These are phyloP conservation scores for Apiosordaria backusii DNA, from an alignment of 495 filamentous ascomycete genomes.

Conservation along the genomic window DNA sequence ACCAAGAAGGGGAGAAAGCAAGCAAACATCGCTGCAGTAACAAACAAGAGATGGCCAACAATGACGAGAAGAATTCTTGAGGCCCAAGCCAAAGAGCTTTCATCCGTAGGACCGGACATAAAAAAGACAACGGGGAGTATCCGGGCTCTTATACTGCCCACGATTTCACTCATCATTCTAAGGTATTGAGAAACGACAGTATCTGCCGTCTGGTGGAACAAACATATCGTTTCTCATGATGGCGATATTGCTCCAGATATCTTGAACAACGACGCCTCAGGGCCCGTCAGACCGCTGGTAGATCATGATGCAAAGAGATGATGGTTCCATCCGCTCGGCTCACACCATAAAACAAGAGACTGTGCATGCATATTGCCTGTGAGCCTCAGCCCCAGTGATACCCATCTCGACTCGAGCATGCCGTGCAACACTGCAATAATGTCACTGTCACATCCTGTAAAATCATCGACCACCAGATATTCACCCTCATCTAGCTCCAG, in stretches of 20 bases:
- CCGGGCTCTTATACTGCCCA: background rate
- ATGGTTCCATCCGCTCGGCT: slow-evolving; percentile 3
- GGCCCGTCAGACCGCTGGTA: background rate
- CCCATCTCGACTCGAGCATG: slow-evolving; percentile 4
- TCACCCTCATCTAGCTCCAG: background rate
- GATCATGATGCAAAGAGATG: background rate
- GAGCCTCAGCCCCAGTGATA: background rate
- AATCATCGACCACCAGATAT: background rate
- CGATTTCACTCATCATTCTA: background rate
- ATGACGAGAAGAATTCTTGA: background rate
- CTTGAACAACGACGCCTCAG: background rate
- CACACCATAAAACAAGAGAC: background rate
- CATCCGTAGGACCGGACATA: background rate
- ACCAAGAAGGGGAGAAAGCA: background rate
- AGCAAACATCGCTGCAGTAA: background rate
- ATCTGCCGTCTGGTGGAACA: background rate
- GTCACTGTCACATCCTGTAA: background rate
- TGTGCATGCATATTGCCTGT: background rate
- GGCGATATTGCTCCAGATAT: background rate
- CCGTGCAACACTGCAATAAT: background rate
- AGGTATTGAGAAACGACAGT: background rate
- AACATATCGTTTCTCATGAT: background rate
- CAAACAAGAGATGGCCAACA: background rate
- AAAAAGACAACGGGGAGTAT: background rate
- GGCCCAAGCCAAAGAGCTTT: background rate